A percentile compares a stretch with the other conserved stretches of the same genome.
Evolutionary conservation across 495 filamentous ascomycete species (phyloP).

Genomic region (Annulohypoxylon bovei): DNA sequence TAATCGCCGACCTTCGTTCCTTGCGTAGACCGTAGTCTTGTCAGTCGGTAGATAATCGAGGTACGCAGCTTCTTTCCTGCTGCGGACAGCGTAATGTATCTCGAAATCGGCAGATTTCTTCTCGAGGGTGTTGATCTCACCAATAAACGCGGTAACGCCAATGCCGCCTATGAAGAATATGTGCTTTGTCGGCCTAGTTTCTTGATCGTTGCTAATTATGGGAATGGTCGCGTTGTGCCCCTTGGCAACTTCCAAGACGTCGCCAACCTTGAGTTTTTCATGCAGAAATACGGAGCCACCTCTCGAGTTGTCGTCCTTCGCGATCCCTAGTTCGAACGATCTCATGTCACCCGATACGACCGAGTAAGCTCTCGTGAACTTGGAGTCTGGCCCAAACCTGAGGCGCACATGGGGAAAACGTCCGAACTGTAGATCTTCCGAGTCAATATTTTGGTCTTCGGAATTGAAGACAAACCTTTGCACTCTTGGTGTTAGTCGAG

Average conservation of each 20-base stretch:
- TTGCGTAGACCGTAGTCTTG: slow-evolving; percentile 40
- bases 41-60: slow-evolving; percentile 32
- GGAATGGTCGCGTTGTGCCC: slow-evolving; percentile 33
- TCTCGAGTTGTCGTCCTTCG: slow-evolving; percentile 48
- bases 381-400: slow-evolving; percentile 39
- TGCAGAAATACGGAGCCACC: slow-evolving; percentile 53
- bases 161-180: slow-evolving; percentile 55
- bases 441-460: slow-evolving; percentile 24
- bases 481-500: slow-evolving; percentile 29
- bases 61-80: slow-evolving; percentile 49
- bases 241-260: slow-evolving; percentile 59
- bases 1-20: slow-evolving; percentile 36
- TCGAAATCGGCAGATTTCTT: slow-evolving; percentile 43
- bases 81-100: slow-evolving; percentile 53
- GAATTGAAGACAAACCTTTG: slow-evolving; percentile 40
- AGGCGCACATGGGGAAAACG: slow-evolving; percentile 44
- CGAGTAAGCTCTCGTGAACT: slow-evolving; percentile 50
- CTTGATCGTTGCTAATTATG: slow-evolving; percentile 17
- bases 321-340: slow-evolving; percentile 52
- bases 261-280: slow-evolving; percentile 44
- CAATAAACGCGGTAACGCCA: slow-evolving; percentile 53
- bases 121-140: slow-evolving; percentile 40
- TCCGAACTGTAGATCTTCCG: slow-evolving; percentile 30
- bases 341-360: slow-evolving; percentile 50
- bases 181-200: slow-evolving; percentile 37